Conservation (phyloP, 2,329 filamentous ascomycete species). For the Apiospora pterosperma region DNA sequence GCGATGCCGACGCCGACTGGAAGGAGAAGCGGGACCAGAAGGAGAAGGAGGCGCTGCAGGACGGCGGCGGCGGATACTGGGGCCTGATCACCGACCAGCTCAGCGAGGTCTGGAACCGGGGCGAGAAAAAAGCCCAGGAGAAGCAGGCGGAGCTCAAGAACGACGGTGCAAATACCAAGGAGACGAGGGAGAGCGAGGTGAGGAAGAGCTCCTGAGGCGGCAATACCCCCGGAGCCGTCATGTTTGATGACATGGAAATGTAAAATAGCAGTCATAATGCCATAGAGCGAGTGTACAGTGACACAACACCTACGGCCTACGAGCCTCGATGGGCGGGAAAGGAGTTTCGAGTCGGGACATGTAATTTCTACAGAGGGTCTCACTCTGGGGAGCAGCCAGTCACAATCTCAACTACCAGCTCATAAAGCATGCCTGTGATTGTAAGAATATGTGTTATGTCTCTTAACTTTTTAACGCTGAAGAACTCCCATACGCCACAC, state of each 20-base stretch:
- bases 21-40: slow-evolving; percentile 47
- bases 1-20: slow-evolving; percentile 53
- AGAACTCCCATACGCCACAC: neutral
- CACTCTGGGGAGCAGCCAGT: neutral
- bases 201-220: neutral
- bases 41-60: slow-evolving; percentile 50
- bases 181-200: neutral
- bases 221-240: neutral
- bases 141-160: neutral
- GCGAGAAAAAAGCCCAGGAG: slow-evolving; percentile 20
- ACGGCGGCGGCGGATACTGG: slow-evolving; percentile 51
- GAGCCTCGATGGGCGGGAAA: too few species aligned
- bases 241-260: neutral
- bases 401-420: neutral
- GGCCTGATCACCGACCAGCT: slow-evolving; percentile 56
- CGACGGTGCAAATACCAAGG: neutral
- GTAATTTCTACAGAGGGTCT: neutral
- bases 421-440: neutral
- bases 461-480: neutral
- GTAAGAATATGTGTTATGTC: neutral
- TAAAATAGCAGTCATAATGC: neutral
- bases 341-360: neutral
- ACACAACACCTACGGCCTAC: too few species aligned
- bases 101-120: slow-evolving; percentile 43
- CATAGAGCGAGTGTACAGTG: neutral